phyloP scores from a whole-genome alignment of 768 basidiomycete species.

The Stropharia rugosoannulata region DNA sequence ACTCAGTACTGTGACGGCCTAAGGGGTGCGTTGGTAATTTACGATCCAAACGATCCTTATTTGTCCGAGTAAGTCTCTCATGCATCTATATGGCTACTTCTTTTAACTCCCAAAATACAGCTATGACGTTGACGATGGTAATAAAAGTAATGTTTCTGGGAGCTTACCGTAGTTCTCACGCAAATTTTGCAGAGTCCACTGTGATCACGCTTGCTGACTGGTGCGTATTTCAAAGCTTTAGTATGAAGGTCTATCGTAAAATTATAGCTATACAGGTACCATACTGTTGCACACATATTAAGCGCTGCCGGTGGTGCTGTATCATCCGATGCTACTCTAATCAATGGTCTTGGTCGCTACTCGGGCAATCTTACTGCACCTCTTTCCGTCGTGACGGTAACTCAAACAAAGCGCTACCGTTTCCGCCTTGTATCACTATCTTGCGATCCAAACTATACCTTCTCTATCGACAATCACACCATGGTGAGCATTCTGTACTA shows the following conservation, averaged over 20 bases:
- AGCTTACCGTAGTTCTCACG: background rate
- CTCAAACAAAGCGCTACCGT: slow-evolving; percentile 36
- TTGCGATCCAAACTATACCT: slow-evolving; percentile 42
- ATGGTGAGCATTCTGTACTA: slow-evolving; percentile 19
- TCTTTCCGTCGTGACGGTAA: slow-evolving; percentile 38
- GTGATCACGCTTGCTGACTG: slow-evolving; percentile 30
- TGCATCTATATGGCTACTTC: background rate
- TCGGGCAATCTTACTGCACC: slow-evolving; percentile 28
- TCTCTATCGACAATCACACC: slow-evolving; percentile 44
- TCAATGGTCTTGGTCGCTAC: slow-evolving; percentile 49
- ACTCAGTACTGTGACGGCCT: slow-evolving; percentile 60
- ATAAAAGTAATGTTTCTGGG: background rate
- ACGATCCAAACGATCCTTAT: slow-evolving; percentile 25
- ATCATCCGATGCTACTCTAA: slow-evolving; percentile 35
- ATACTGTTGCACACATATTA: slow-evolving; percentile 17
- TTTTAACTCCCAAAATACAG: slow-evolving; percentile 1
- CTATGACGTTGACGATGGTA: slow-evolving; percentile 40
- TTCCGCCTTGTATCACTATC: slow-evolving; percentile 45
- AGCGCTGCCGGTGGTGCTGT: slow-evolving; percentile 22
- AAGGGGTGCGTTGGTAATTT: slow-evolving; percentile 31
- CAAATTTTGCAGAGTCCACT: slow-evolving; percentile 17
- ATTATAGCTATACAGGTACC: slow-evolving; percentile 24
- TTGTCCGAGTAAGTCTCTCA: slow-evolving; percentile 9
- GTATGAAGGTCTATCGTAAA: slow-evolving; percentile 22
- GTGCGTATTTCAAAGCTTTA: slow-evolving; percentile 15